Percentiles rank a stretch among this genome's conserved stretches.
phyloP scores from a whole-genome alignment of 1,284 basidiomycete species.

The Ceratobasidium sp. region DNA sequence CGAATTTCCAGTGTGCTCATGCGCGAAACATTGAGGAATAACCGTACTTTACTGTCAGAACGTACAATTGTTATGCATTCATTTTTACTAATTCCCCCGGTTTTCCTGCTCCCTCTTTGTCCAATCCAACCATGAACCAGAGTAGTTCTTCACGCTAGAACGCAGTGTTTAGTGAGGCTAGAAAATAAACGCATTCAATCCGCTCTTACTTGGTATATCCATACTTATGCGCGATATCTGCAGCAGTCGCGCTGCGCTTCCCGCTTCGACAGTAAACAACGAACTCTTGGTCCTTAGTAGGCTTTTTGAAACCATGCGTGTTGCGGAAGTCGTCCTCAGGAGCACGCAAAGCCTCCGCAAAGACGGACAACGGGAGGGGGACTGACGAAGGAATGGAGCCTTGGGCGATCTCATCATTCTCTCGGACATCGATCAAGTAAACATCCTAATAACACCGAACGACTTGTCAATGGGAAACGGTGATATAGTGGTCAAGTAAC shows the following conservation, averaged over 20 bases:
- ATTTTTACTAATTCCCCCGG: conserved; percentile 18
- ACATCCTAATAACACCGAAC: conserved; percentile 63
- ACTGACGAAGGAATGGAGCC: conserved; percentile 96
- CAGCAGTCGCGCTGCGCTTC: conserved; percentile 82
- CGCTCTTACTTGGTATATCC: conserved; percentile 82
- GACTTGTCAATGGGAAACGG: conserved; percentile 30
- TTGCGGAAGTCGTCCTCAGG: conserved; percentile 69
- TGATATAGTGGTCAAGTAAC: neutral
- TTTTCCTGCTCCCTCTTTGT: conserved; percentile 61
- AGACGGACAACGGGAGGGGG: conserved; percentile 87
- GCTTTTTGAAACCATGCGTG: conserved; percentile 88
- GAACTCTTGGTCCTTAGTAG: conserved; percentile 77
- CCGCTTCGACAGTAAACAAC: conserved; percentile 97
- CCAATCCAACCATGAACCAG: conserved; percentile 96
- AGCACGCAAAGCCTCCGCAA: conserved; percentile 76
- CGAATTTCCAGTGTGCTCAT: neutral
- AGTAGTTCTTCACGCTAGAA: conserved; percentile 82
- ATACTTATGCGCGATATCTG: conserved; percentile 84
- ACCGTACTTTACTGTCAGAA: neutral
- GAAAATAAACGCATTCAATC: neutral
- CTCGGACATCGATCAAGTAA: conserved; percentile 93
- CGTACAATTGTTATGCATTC: neutral
- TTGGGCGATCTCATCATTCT: conserved; percentile 91
- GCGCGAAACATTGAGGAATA: neutral
- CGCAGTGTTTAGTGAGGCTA: conserved; percentile 6